These are phyloP conservation scores for Fagus crenata DNA, from an alignment of 306 rosid genomes.

Conservation along the genomic window DNA sequence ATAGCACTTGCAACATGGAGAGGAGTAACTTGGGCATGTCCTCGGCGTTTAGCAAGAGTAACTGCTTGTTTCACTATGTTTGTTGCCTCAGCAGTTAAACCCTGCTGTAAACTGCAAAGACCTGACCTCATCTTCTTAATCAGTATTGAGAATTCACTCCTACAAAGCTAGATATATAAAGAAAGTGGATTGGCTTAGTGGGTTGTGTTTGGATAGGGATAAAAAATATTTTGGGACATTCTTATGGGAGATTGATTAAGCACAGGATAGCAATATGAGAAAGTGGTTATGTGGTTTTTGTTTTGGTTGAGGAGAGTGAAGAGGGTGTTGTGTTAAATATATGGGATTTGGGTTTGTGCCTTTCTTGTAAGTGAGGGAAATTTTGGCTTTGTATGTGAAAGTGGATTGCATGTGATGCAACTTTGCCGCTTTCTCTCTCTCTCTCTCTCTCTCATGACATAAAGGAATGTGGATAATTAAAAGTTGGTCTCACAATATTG, in stretches of 20 bases:
- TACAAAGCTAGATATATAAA: neutral
- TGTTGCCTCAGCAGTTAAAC: constrained; percentile 66
- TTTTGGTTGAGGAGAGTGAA: constrained; percentile 33
- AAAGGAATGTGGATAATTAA: constrained; percentile 58
- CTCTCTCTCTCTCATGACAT: constrained; percentile 26
- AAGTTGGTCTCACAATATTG: constrained; percentile 50
- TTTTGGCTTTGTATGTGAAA: constrained; percentile 57
- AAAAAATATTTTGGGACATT: neutral
- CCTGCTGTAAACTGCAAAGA: constrained; percentile 73
- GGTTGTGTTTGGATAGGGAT: constrained; percentile 25
- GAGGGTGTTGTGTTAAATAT: constrained; percentile 31
- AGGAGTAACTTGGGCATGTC: constrained; percentile 94
- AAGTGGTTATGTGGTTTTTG: constrained; percentile 16
- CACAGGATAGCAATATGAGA: constrained; percentile 4
- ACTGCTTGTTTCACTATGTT: constrained; percentile 73
- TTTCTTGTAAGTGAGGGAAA: constrained; percentile 95
- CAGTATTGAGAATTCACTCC: neutral
- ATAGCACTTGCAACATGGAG: constrained; percentile 89
- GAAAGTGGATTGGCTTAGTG: constrained; percentile 14
- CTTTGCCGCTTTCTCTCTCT: constrained; percentile 42
- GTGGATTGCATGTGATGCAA: constrained; percentile 46
- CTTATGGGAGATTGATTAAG: neutral
- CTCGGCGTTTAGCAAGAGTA: constrained; percentile 68
- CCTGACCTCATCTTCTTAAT: constrained; percentile 68
- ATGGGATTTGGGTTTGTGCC: constrained; percentile 63